A percentile compares a stretch with the other conserved stretches of the same genome.
Evolutionary conservation across 768 basidiomycete genomes (phyloP).

Genomic region (Austroboletus eburneus): DNA sequence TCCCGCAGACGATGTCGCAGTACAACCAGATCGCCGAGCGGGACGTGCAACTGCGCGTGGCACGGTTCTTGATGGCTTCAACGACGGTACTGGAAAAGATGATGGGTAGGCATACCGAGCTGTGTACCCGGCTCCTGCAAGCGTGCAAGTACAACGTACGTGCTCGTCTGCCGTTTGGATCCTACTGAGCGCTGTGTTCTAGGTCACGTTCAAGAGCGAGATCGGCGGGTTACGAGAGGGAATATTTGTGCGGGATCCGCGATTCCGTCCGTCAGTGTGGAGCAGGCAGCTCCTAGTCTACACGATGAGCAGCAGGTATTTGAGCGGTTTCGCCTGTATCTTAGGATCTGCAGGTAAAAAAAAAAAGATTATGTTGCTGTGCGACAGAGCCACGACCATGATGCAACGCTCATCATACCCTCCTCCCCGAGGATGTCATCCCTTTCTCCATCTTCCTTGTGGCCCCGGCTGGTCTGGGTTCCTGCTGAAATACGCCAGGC

Average conservation of each 20-base stretch:
- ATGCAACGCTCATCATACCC: no score
- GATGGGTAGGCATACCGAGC: conserved; percentile 51
- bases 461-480: conserved; percentile 15
- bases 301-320: conserved; percentile 1
- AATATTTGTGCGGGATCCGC: conserved; percentile 18
- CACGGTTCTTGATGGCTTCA: conserved; percentile 39
- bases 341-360: neutral
- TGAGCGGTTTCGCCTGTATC: conserved; percentile 19
- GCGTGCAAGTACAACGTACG: conserved; percentile 42
- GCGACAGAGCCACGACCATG: no score
- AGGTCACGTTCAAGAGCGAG: conserved; percentile 24
- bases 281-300: no score
- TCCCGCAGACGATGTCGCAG: conserved; percentile 28
- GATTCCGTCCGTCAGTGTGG: no score
- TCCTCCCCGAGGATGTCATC: no score
- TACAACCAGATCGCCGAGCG: conserved; percentile 32
- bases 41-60: conserved; percentile 47
- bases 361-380: no score
- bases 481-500: no score
- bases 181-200: neutral
- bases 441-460: neutral
- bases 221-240: conserved; percentile 14
- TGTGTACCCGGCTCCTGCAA: conserved; percentile 39
- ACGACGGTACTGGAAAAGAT: conserved; percentile 40
- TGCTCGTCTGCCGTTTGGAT: neutral